Conservation (phyloP, 2,329 filamentous ascomycete genomes). For the Pseudocercospora vitis region DNA sequence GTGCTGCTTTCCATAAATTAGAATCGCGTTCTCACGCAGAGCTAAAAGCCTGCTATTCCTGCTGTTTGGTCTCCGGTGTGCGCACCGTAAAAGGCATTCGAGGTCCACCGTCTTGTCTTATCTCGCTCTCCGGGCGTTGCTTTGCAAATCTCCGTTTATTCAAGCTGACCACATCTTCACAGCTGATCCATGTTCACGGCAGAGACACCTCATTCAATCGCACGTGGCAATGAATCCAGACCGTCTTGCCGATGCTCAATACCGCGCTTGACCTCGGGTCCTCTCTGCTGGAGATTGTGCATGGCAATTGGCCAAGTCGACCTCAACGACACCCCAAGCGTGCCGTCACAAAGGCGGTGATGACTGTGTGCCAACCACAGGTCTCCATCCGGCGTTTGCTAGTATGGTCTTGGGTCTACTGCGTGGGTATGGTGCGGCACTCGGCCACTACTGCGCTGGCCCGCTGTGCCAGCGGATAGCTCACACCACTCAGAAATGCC, state of each 20-base stretch:
- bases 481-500: not conserved
- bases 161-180: not conserved
- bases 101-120: too few species aligned
- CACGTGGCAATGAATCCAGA: not conserved
- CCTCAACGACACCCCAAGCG: slow-evolving; percentile 3
- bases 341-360: slow-evolving; percentile 22
- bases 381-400: slow-evolving; percentile 7
- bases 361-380: slow-evolving; percentile 13
- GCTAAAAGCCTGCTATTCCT: too few species aligned
- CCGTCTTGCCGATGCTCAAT: not conserved
- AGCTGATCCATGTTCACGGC: not conserved
- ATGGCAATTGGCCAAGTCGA: not conserved
- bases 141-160: not conserved
- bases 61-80: too few species aligned
- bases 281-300: not conserved
- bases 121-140: not conserved
- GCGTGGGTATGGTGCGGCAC: not conserved
- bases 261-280: not conserved
- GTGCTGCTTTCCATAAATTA: too few species aligned
- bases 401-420: not conserved
- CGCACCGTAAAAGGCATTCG: too few species aligned
- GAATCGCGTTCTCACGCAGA: too few species aligned
- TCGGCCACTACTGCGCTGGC: slow-evolving; percentile 4
- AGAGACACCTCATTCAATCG: not conserved
- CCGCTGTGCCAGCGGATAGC: not conserved